phyloP scores from a whole-genome alignment of 75 land plant species.

The Cunninghamia lanceolata region DNA sequence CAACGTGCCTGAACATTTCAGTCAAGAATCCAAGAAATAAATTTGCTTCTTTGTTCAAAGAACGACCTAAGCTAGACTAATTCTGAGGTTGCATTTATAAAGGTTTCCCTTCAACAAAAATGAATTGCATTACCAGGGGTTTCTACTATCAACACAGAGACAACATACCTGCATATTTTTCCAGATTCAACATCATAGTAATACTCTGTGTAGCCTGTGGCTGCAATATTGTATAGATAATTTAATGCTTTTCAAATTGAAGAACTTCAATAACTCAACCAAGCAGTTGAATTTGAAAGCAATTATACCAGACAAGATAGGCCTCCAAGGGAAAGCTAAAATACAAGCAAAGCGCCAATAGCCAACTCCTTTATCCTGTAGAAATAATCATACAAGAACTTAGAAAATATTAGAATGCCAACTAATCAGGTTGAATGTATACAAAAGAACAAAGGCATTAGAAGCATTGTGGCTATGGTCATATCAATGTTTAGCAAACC shows the following conservation, averaged over 20 bases:
- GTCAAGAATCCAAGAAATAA: constrained; percentile 4
- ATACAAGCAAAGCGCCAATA: constrained; percentile 90
- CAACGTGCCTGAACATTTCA: constrained; percentile 70
- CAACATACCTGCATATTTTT: constrained; percentile 78
- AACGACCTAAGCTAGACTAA: not conserved
- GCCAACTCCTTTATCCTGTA: constrained; percentile 82
- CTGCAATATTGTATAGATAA: constrained; percentile 36
- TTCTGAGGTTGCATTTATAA: not conserved
- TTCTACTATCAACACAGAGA: constrained; percentile 4
- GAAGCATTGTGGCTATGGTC: not conserved
- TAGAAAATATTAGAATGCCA: not conserved
- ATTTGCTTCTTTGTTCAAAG: not conserved
- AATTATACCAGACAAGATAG: constrained; percentile 82
- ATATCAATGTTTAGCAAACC: not conserved
- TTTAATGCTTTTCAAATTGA: not conserved
- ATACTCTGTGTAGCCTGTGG: constrained; percentile 96
- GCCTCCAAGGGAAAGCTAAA: constrained; percentile 93
- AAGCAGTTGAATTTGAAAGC: not conserved
- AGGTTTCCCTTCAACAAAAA: not conserved
- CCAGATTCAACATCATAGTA: constrained; percentile 75
- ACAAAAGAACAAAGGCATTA: not conserved
- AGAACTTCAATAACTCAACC: constrained; percentile 9
- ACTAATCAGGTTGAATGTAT: not conserved
- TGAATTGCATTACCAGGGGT: not conserved
- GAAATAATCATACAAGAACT: constrained; percentile 6